Base-by-base conservation (phyloP, 441 rosid genomes). In the Populus hybrid region DNA sequence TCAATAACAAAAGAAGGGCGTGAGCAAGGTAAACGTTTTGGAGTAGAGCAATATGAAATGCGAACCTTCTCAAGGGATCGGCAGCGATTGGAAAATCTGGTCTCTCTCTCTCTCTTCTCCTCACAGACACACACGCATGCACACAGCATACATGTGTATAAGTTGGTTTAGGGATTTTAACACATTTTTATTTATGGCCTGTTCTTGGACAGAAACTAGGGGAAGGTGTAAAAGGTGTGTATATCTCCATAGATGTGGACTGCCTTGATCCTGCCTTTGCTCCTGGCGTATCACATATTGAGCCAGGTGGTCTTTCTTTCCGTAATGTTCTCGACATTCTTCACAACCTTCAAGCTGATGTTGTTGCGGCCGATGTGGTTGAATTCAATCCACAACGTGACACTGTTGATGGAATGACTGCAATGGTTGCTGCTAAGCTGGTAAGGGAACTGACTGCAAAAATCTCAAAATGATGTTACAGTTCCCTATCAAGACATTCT, bases 321-420 rank as follows among this genome's bases (percentile, higher is more conserved):
- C 92, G 98, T 5, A 97, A 96, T 4, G 93, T 94, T 69, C 94
- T 94, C 74, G 89, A 96, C 88, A 96, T 94, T 73, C 90, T 94
- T 75, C 97, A 96, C 84, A 91, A 91, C 83, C 94, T 94, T 69
- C 81, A 92, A 81, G 98, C 87, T 67, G 91, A 94, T 79, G 90
- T 96, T 70, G 97, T 91, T 46, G 98, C 92, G 28, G 99, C 97
- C 2, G 98, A 96, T 81, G 97, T 96, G 71, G 99, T 94, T 0
- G 99, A 96, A 83, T 96, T 94, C 84, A 94, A 96, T 77, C 99
- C 99, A 4, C 99, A 96, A 79, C 94, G 98, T 0, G 99, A 96
- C 87, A 96, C 99, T 66, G 98, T 96, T 1, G 99, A 94, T 68
- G 99, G 98, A 63, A 96, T 96, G 99, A 96, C 98, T 2, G 99